Conservation (phyloP, 2,329 filamentous ascomycete species). For the Hymenotorrendiella dingleyae region DNA sequence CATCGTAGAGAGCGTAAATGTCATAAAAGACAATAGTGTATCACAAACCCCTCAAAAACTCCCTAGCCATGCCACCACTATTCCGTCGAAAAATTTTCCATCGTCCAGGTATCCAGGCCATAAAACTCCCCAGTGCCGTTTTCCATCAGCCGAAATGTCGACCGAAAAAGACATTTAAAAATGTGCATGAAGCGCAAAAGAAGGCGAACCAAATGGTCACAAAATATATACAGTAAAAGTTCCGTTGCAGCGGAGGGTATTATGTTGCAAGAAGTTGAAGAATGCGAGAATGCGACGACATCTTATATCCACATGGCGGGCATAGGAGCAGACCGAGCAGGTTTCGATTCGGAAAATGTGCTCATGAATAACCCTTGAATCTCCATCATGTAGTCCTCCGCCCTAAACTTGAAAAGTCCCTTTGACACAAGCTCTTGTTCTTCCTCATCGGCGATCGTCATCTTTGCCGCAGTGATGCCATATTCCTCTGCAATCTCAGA, state of each 20-base stretch:
- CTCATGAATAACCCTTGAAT: constrained; percentile 55
- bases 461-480: constrained; percentile 47
- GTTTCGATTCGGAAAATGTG: constrained; percentile 24
- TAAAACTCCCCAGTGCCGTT: constrained; percentile 17
- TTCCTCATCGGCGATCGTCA: constrained; percentile 66
- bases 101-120: too few species aligned
- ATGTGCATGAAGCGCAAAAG: constrained; percentile 21
- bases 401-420: constrained; percentile 67
- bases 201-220: constrained; percentile 18
- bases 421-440: constrained; percentile 61
- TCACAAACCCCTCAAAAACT: constrained; percentile 3
- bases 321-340: too few species aligned
- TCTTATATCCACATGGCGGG: constrained; percentile 28
- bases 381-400: constrained; percentile 78
- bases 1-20: constrained; percentile 17
- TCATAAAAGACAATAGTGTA: constrained; percentile 13
- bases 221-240: constrained; percentile 23
- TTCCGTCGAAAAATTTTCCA: too few species aligned
- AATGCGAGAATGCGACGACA: too few species aligned
- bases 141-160: constrained; percentile 11
- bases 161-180: constrained; percentile 13
- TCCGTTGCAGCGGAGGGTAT: constrained; percentile 1
- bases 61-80: constrained; percentile 3
- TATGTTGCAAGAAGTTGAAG: constrained; percentile 6
- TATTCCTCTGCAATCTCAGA: constrained; percentile 92